phyloP scores from a whole-genome alignment of 2,329 filamentous ascomycete genomes.

The Fusarium buharicum region DNA sequence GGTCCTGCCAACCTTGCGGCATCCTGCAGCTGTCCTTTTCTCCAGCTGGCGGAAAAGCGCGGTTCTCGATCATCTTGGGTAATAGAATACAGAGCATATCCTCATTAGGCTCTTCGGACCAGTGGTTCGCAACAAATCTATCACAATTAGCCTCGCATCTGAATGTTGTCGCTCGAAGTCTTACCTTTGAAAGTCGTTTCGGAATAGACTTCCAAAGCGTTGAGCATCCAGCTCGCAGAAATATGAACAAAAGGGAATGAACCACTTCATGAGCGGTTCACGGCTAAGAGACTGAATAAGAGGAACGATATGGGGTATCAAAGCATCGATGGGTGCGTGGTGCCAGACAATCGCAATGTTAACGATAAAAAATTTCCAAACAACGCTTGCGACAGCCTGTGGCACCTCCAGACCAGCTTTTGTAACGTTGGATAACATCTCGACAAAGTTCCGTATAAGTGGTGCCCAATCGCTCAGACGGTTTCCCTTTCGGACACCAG shows the following conservation, averaged over 20 bases:
- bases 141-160: slow-evolving; percentile 29
- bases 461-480: slow-evolving; percentile 78
- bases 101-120: slow-evolving; percentile 73
- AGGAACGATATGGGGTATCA: slow-evolving; percentile 75
- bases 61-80: slow-evolving; percentile 69
- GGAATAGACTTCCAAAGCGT: slow-evolving; percentile 81
- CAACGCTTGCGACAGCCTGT: slow-evolving; percentile 51
- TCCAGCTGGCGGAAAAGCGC: slow-evolving; percentile 63
- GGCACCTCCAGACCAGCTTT: slow-evolving; percentile 52
- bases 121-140: slow-evolving; percentile 80
- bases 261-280: slow-evolving; percentile 74
- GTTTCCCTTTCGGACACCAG: slow-evolving; percentile 83
- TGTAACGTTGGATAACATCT: slow-evolving; percentile 61
- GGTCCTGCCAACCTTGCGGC: slow-evolving; percentile 76
- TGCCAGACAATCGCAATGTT: slow-evolving; percentile 75
- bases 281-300: slow-evolving; percentile 73
- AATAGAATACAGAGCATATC: slow-evolving; percentile 75
- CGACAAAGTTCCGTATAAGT: slow-evolving; percentile 67
- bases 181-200: slow-evolving; percentile 83
- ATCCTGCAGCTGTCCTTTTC: slow-evolving; percentile 66
- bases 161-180: slow-evolving; percentile 40
- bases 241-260: slow-evolving; percentile 86
- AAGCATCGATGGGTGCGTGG: slow-evolving; percentile 79
- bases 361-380: slow-evolving; percentile 70
- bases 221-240: slow-evolving; percentile 78